phyloP scores from a whole-genome alignment of 345 rosid genomes.

The Toxicodendron radicans region DNA sequence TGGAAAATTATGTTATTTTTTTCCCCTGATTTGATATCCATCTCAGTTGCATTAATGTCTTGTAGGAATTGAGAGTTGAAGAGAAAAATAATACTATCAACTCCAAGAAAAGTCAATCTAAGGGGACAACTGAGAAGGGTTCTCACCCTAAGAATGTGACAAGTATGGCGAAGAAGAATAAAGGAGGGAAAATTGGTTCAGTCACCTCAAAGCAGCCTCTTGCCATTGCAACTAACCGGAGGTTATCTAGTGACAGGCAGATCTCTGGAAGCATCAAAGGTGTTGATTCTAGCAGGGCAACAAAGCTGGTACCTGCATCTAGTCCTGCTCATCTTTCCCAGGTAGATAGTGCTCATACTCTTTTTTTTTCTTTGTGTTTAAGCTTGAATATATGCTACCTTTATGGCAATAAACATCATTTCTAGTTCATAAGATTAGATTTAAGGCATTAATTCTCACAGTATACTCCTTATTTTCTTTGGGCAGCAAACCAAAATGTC shows the following conservation, averaged over 20 bases:
- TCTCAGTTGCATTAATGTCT: background rate
- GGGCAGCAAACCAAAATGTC: constrained; percentile 12
- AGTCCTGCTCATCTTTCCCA: background rate
- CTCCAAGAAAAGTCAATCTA: constrained; percentile 4
- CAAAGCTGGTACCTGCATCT: background rate
- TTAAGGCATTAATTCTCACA: background rate
- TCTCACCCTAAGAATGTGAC: background rate
- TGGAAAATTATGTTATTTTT: background rate
- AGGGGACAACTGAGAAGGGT: background rate
- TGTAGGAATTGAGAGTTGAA: constrained; percentile 14
- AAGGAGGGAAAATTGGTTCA: constrained; percentile 13
- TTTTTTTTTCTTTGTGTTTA: background rate
- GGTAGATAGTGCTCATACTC: background rate
- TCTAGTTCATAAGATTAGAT: background rate
- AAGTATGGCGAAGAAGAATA: constrained; percentile 5
- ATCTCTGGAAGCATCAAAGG: background rate
- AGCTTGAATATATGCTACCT: background rate
- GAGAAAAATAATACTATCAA: background rate
- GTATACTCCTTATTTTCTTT: background rate
- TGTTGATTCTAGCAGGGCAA: background rate
- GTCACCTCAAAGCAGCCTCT: constrained; percentile 19
- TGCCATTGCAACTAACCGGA: constrained; percentile 19
- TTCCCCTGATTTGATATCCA: background rate
- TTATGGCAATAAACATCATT: background rate
- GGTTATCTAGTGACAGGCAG: constrained; percentile 7